Conservation (phyloP, 2,329 filamentous ascomycete species). For the Xylariaceae sp. region DNA sequence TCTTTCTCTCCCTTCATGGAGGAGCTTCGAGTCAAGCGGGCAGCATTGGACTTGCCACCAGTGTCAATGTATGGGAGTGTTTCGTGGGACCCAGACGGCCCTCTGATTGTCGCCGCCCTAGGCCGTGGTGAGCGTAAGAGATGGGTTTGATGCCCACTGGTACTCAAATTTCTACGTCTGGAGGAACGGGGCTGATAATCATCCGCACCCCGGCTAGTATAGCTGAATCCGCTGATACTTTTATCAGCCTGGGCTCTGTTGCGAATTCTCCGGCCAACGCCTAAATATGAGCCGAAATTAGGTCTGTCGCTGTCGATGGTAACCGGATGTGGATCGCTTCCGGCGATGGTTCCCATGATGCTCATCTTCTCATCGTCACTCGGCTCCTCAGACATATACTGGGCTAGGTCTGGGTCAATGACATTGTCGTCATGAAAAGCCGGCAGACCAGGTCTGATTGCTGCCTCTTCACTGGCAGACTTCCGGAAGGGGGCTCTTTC, state of each 20-base stretch:
- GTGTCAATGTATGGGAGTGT: conserved; percentile 45
- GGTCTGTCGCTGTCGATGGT: conserved; percentile 70
- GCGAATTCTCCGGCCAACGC: conserved; percentile 69
- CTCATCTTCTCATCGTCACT: conserved; percentile 90
- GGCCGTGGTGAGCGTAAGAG: conserved; percentile 69
- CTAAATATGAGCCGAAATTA: conserved; percentile 66
- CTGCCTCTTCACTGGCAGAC: conserved; percentile 58
- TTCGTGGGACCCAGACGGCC: conserved; percentile 49
- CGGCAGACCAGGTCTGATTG: conserved; percentile 63
- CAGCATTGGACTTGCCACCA: conserved; percentile 38
- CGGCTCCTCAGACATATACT: conserved; percentile 93
- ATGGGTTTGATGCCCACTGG: conserved; percentile 67
- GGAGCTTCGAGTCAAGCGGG: conserved; percentile 66
- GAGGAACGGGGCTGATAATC: conserved; percentile 57
- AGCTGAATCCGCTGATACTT: conserved; percentile 65
- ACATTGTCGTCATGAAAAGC: conserved; percentile 99
- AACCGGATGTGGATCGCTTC: conserved; percentile 56
- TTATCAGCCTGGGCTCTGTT: conserved; percentile 65
- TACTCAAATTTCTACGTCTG: conserved; percentile 76
- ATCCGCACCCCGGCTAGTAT: conserved; percentile 64
- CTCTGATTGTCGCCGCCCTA: conserved; percentile 52
- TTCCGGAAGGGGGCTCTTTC: conserved; percentile 86
- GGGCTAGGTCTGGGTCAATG: conserved; percentile 91
- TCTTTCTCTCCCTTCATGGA: conserved; percentile 72
- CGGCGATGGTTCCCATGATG: conserved; percentile 72